Percentiles rank a stretch among this genome's conserved stretches.
Conservation (phyloP, 176 grass and related monocot genomes). For the Triticum aestivum region IWGSC_CS_RefSeq_v2.1 NC_057795.1:550356669-550357168, state of each 20-base stretch:
- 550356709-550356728: neutral
- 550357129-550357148: neutral
- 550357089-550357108: too few species aligned
- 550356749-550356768: conserved; percentile 56
- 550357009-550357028: conserved; percentile 55
- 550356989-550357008: conserved; percentile 53
- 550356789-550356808: conserved; percentile 67
- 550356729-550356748: conserved; percentile 50
- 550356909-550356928: too few species aligned
- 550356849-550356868: conserved; percentile 63
- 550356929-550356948: too few species aligned
- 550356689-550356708: neutral
- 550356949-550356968: neutral
- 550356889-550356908: neutral
- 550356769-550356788: conserved; percentile 54
- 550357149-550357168: conserved; percentile 40
- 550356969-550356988: conserved; percentile 52
- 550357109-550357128: too few species aligned
- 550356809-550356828: conserved; percentile 59
- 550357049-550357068: too few species aligned
- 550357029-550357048: conserved; percentile 31
- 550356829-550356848: conserved; percentile 50
- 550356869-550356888: conserved; percentile 59
- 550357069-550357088: too few species aligned
- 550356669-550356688: neutral